Conservation (phyloP, 129 eudicot genomes). For the Flaveria ramosissima region DNA sequence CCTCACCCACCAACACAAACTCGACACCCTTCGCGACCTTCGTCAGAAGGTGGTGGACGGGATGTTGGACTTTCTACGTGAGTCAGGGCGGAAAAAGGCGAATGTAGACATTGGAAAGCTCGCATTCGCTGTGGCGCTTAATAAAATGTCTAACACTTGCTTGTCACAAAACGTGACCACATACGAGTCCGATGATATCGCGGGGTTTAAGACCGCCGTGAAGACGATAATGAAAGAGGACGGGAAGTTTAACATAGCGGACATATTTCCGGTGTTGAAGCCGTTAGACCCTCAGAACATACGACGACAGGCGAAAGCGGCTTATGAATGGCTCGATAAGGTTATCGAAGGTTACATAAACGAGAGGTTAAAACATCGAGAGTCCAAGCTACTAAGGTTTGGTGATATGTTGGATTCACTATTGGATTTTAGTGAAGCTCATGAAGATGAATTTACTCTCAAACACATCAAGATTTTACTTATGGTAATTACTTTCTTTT, state of each 20-base stretch:
- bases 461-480: slow-evolving; percentile 6
- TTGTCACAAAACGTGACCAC: not conserved
- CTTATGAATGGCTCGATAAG: not conserved
- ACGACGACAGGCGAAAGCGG: not conserved
- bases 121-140: not conserved
- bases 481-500: not conserved
- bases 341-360: not conserved
- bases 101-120: not conserved
- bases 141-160: slow-evolving; percentile 1
- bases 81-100: not conserved
- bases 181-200: not conserved
- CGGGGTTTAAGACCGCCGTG: not conserved
- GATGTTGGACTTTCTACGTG: not conserved
- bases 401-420: slow-evolving; percentile 14
- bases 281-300: slow-evolving; percentile 16
- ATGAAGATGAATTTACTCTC: not conserved
- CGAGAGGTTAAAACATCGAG: slow-evolving; percentile 5
- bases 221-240: not conserved
- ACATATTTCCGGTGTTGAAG: slow-evolving; percentile 2
- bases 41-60: not conserved
- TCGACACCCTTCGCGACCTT: not conserved
- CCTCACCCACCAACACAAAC: slow-evolving; percentile 13
- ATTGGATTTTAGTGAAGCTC: not conserved
- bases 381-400: slow-evolving; percentile 5
- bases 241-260: slow-evolving; percentile 9